Percentiles rank a stretch among this genome's conserved stretches.
Evolutionary conservation across 1,139 yeast genomes (phyloP).

Genomic region (Geotrichum aggregatum): DNA sequence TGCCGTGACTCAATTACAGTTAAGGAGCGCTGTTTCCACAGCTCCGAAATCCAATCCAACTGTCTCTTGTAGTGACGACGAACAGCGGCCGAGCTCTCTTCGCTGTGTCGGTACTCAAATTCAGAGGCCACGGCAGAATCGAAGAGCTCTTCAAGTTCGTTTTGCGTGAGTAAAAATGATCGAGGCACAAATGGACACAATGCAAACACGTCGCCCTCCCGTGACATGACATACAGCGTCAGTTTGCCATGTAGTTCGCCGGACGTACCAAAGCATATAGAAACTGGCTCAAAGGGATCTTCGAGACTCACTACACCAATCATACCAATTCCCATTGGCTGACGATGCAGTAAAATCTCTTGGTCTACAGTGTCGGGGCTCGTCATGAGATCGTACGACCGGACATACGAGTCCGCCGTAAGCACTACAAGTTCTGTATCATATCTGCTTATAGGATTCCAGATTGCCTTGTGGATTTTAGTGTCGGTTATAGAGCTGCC

Average conservation of each 20-base stretch:
- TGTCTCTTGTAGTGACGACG: slow-evolving; percentile 28
- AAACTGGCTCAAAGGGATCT: slow-evolving; percentile 33
- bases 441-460: slow-evolving; percentile 45
- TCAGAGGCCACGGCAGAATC: slow-evolving; percentile 42
- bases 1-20: slow-evolving; percentile 27
- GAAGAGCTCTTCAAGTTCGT: slow-evolving; percentile 41
- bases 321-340: slow-evolving; percentile 11
- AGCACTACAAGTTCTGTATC: slow-evolving; percentile 45
- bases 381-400: slow-evolving; percentile 39
- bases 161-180: slow-evolving; percentile 38
- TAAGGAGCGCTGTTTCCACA: slow-evolving; percentile 29
- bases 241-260: slow-evolving; percentile 42
- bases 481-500: slow-evolving; percentile 19
- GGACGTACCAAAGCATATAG: slow-evolving; percentile 48
- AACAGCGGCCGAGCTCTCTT: slow-evolving; percentile 10
- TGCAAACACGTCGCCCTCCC: slow-evolving; percentile 54
- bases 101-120: slow-evolving; percentile 24
- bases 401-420: slow-evolving; percentile 38
- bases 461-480: slow-evolving; percentile 36
- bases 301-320: slow-evolving; percentile 18
- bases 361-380: slow-evolving; percentile 32
- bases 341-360: slow-evolving; percentile 9
- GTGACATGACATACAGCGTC: slow-evolving; percentile 47
- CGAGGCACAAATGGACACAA: slow-evolving; percentile 56
- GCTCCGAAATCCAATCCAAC: slow-evolving; percentile 31